Conservation (phyloP, 192 early-diverging fungal genomes). For the Mortierella hygrophila region DNA sequence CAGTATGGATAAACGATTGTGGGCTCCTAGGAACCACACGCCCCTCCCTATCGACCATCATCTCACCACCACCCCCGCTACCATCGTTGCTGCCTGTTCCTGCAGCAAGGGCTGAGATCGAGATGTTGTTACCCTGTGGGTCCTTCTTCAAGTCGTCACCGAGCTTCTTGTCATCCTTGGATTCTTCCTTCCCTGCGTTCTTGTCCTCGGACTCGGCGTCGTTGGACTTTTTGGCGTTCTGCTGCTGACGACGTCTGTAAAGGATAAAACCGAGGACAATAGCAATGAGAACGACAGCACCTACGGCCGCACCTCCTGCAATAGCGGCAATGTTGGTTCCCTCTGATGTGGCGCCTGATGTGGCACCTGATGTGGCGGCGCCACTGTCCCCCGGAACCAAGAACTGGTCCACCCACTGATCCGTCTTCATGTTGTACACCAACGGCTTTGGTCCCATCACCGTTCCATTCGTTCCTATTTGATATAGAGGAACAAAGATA, state of each 20-base stretch:
- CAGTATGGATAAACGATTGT: not conserved
- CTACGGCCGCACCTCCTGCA: not conserved
- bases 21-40: not conserved
- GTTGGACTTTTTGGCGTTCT: not conserved
- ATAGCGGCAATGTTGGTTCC: not conserved
- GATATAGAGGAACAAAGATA: not conserved
- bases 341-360: not conserved
- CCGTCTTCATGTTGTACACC: constrained; percentile 1
- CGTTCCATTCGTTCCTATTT: not conserved
- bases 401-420: not conserved
- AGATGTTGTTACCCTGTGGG: not conserved
- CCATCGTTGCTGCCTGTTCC: not conserved
- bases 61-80: not conserved
- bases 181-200: not conserved
- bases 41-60: not conserved
- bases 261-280: not conserved
- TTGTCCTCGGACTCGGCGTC: not conserved
- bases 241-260: not conserved
- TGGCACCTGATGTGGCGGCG: no score
- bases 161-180: not conserved
- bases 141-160: not conserved
- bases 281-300: not conserved
- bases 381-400: not conserved
- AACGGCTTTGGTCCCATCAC: not conserved
- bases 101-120: not conserved